Percentiles rank a stretch among this genome's conserved stretches.
These are phyloP conservation scores for Eucalyptus coolabah DNA, from an alignment of 345 rosid genomes.

Conservation along the genomic window DNA sequence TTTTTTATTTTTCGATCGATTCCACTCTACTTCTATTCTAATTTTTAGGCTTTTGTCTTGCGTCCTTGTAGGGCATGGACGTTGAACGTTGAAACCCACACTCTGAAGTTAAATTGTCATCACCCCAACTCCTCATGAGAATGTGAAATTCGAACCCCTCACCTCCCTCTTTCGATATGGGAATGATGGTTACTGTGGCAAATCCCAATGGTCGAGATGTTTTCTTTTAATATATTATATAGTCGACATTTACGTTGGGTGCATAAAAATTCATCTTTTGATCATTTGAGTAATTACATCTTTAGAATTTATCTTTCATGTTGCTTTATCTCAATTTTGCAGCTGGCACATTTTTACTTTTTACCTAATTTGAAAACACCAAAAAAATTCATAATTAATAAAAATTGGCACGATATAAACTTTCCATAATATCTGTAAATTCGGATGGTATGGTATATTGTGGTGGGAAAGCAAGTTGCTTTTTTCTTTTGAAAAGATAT, in stretches of 20 bases:
- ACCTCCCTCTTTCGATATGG: accelerated
- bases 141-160: accelerated
- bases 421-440: background rate
- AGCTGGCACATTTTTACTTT: background rate
- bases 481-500: background rate
- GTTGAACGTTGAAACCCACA: too few relatives aligned
- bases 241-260: background rate
- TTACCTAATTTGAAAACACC: background rate
- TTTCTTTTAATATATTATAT: background rate
- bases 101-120: too few relatives aligned
- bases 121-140: too few relatives aligned
- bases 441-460: background rate
- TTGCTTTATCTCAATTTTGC: background rate
- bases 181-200: accelerated
- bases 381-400: background rate
- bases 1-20: accelerated
- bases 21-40: accelerated
- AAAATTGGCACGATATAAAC: background rate
- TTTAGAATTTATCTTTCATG: background rate
- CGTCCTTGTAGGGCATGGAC: accelerated
- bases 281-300: background rate
- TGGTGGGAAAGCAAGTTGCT: background rate
- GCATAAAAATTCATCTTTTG: background rate
- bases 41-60: accelerated
- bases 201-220: accelerated